A percentile compares a stretch with the other conserved stretches of the same genome.
phyloP scores from a whole-genome alignment of 2,329 filamentous ascomycete species.

The Exophiala spinifera region DNA sequence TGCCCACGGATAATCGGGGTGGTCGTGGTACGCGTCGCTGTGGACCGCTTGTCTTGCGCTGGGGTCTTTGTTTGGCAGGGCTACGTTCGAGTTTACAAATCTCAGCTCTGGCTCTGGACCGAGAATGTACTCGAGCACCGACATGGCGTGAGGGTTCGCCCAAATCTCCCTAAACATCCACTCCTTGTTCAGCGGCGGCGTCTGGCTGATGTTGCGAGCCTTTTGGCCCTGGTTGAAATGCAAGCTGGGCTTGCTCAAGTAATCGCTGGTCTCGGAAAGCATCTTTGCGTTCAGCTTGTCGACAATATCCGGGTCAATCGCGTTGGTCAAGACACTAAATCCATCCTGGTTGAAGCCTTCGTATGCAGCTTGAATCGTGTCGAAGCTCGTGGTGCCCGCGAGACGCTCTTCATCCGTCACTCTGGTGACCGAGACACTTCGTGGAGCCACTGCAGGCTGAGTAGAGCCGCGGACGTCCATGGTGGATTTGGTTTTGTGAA shows the following conservation, averaged over 20 bases:
- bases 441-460: no score
- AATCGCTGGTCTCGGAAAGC: slow-evolving; percentile 33
- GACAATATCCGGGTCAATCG: slow-evolving; percentile 34
- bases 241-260: slow-evolving; percentile 26
- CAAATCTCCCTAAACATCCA: slow-evolving; percentile 40
- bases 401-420: neutral
- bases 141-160: slow-evolving; percentile 39
- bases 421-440: no score
- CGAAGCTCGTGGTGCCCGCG: no score
- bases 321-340: slow-evolving; percentile 40
- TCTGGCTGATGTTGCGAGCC: slow-evolving; percentile 43
- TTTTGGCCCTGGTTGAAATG: slow-evolving; percentile 34
- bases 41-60: slow-evolving; percentile 41
- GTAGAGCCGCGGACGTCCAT: no score
- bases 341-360: slow-evolving; percentile 32
- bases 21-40: slow-evolving; percentile 45
- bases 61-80: slow-evolving; percentile 34
- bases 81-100: slow-evolving; percentile 43
- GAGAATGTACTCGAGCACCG: slow-evolving; percentile 35
- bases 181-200: slow-evolving; percentile 35
- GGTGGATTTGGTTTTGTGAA: no score
- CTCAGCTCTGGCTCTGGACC: slow-evolving; percentile 38
- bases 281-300: slow-evolving; percentile 33
- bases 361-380: no score
- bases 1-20: slow-evolving; percentile 47